Percentiles rank a stretch among this genome's conserved stretches.
Evolutionary conservation across 768 basidiomycete genomes (phyloP).

Genomic region (Lactarius evosmus): DNA sequence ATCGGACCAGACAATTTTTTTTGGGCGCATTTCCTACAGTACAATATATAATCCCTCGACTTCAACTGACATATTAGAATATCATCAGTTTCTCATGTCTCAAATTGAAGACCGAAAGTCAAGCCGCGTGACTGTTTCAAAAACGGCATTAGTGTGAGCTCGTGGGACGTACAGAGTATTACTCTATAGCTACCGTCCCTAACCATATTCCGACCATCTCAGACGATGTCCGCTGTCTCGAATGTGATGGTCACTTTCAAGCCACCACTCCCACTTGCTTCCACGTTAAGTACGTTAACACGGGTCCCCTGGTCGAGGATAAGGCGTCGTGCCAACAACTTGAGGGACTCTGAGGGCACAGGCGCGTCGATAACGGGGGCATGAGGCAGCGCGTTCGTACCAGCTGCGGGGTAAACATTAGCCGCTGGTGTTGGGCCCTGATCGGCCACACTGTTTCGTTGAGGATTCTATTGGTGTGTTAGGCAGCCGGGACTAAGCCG

Average conservation of each 20-base stretch:
- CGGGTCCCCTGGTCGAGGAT: conserved; percentile 7
- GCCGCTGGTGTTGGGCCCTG: background rate
- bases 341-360: background rate
- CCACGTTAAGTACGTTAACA: conserved; percentile 2
- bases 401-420: background rate
- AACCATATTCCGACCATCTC: background rate
- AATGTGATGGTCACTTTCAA: conserved; percentile 1
- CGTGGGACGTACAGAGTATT: too few relatives aligned
- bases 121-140: too few relatives aligned
- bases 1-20: too few relatives aligned
- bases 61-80: too few relatives aligned
- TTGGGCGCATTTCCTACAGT: too few relatives aligned
- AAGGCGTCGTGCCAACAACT: background rate
- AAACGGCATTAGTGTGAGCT: too few relatives aligned
- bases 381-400: background rate
- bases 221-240: conserved; percentile 8
- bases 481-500: background rate
- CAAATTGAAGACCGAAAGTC: too few relatives aligned
- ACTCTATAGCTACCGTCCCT: background rate
- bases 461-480: background rate
- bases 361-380: background rate
- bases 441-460: background rate
- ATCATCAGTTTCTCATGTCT: too few relatives aligned
- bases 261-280: background rate
- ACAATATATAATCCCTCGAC: too few relatives aligned